These are phyloP conservation scores for Magnaporthiopsis poae DNA, from an alignment of 2,329 filamentous ascomycete genomes.

Conservation along the genomic window DNA sequence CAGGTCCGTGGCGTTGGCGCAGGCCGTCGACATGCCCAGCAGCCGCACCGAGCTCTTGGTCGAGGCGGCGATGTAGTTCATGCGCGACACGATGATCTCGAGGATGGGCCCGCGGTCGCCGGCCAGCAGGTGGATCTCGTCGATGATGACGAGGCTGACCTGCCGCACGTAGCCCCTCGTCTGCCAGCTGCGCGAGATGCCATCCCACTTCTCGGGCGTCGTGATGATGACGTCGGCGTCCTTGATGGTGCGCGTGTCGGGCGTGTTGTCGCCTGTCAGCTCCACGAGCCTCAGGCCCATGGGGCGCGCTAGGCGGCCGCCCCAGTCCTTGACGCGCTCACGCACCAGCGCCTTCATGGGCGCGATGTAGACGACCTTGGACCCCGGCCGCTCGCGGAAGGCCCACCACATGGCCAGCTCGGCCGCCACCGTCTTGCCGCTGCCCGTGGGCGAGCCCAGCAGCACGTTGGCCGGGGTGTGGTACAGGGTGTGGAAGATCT, in stretches of 20 bases:
- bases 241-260: constrained; percentile 87
- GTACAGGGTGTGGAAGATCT: constrained; percentile 94
- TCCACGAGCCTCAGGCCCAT: constrained; percentile 88
- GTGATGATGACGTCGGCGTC: constrained; percentile 97
- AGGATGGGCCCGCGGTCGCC: constrained; percentile 94
- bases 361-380: constrained; percentile 96
- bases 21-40: constrained; percentile 98
- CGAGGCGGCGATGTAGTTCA: constrained; percentile 98
- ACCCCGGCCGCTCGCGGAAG: constrained; percentile 84
- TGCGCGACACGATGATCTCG: constrained; percentile 85
- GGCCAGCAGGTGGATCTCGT: constrained; percentile 95
- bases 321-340: constrained; percentile 93
- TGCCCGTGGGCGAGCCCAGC: constrained; percentile 88
- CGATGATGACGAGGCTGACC: constrained; percentile 92
- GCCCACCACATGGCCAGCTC: constrained; percentile 99
- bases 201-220: constrained; percentile 99
- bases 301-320: constrained; percentile 65
- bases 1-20: constrained; percentile 86
- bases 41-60: constrained; percentile 81
- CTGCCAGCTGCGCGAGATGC: constrained; percentile 97
- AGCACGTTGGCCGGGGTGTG: constrained; percentile 86
- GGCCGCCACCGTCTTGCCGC: constrained; percentile 91
- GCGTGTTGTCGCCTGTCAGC: constrained; percentile 88
- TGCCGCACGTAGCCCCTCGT: constrained; percentile 91
- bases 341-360: constrained; percentile 98